These are phyloP conservation scores for Cordyceps fumosorosea DNA, from an alignment of 2,329 filamentous ascomycete species.

Conservation along the genomic window DNA sequence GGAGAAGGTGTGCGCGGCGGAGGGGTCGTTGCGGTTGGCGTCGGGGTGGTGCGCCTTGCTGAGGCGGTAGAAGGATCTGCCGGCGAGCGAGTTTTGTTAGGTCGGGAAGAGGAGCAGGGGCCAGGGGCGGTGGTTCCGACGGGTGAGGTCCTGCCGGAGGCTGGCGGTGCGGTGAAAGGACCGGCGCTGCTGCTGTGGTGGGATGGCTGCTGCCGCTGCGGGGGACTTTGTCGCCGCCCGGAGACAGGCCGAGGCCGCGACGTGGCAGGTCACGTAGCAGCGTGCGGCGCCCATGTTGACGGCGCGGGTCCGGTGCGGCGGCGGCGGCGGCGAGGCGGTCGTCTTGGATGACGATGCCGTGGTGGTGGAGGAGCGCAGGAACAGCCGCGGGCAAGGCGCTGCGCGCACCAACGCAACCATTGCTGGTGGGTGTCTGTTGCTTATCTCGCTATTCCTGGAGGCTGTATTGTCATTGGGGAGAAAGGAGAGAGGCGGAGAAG, in stretches of 20 bases:
- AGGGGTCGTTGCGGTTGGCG: slow-evolving; percentile 70
- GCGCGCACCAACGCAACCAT: slow-evolving; percentile 4
- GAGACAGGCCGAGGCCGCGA: neutral
- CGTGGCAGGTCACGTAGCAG: neutral
- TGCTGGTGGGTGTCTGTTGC: neutral
- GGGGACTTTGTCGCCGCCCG: neutral
- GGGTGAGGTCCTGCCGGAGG: slow-evolving; percentile 20
- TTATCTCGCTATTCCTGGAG: neutral
- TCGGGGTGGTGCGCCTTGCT: slow-evolving; percentile 93
- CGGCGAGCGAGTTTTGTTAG: too few species aligned
- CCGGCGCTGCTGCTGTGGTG: slow-evolving; percentile 17
- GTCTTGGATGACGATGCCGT: neutral
- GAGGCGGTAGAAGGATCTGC: slow-evolving; percentile 75
- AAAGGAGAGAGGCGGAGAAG: too few species aligned
- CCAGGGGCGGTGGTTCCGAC: slow-evolving; percentile 47
- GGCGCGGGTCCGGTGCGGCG: neutral
- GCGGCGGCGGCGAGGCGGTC: neutral
- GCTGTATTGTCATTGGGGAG: neutral
- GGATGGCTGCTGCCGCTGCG: neutral
- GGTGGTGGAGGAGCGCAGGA: neutral
- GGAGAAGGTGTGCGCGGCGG: slow-evolving; percentile 69
- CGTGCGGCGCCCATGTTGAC: neutral
- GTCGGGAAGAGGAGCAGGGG: neutral
- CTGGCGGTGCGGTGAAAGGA: slow-evolving; percentile 16
- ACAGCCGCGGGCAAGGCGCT: slow-evolving; percentile 1